Evolutionary conservation across 2,329 filamentous ascomycete genomes (phyloP), one percentile per base, ranked within the genome.

Genomic region (Venturia oleaginea): DNA sequence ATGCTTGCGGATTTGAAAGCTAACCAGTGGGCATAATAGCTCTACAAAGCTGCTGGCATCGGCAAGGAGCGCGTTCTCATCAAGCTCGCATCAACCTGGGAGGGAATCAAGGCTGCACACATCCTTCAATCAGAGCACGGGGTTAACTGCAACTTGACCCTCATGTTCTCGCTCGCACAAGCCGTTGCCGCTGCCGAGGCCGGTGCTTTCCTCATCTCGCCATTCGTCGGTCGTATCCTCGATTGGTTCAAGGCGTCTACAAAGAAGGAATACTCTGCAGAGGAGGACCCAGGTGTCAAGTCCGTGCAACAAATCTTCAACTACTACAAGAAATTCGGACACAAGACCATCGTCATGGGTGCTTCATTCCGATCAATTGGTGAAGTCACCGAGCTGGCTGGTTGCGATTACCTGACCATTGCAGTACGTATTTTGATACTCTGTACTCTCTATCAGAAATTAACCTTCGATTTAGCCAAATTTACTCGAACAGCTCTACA

Each of bases 241-340:
- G 94, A 99, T 83, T 99, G 93, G 93, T 97, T 88, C 90, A 99
- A 99, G 91, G 91, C 91, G 66, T 82, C 87, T 72, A 90, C 87
- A 78, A 96, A 96, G 88, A 92, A 95, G 86, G 90, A 94, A 71
- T 99, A 92, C 87, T 74, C 83, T 76, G 85, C 91, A 78, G 82
- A 90, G 79, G 90, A 96, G 78, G 94, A 99, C 83, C 94, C 94
- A 65, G 94, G 94, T 83, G 94, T 99, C 79, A 85, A 91, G 82
- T 93, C 89, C 70, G 94, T 99, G 75, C 85, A 93, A 84, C 76
- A 74, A 79, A 99, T 99, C 83, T 99, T 89, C 87, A 94, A 99
- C 86, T 99, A 99, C 90, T 99, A 99, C 89, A 99, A 99, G 91
- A 97, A 97, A 86, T 91, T 83, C 79, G 91, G 90, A 78, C 97